Evolutionary conservation across 2,329 filamentous ascomycete genomes (phyloP), one percentile per base, ranked within the genome.

Genomic region (Diaporthe longicolla): DNA sequence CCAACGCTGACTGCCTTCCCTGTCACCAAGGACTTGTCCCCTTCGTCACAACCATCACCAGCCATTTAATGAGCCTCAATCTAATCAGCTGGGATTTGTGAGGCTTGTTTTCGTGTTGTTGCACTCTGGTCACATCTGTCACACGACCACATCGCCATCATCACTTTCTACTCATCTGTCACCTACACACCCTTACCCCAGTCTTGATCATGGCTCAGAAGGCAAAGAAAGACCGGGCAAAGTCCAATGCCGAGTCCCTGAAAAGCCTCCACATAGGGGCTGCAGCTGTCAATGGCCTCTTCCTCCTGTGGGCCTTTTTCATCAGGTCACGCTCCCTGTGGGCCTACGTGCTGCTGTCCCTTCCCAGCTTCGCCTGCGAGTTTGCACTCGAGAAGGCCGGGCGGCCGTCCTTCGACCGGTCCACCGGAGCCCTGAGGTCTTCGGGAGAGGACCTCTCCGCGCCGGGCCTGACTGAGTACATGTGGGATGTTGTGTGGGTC

Each of bases 401-500:
- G 17, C 93, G 96, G 13, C 97, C 97, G 32, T 92, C 87, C 75
- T 94, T 92, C 81, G 90, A 91, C 77, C 82, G 91, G 29, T 84
- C 85, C 35, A 92, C 90, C 63, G 89, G 87, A 19, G 88, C 92
- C n/a, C 87, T 98, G 76, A 92, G 90, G 81, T 91, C 89, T 43
- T 87, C 94, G 0, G 96, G 97, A 57, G 95, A 98, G 82, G 97
- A 99, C 82, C 90, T 99, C 69, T 91, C 93, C 70, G 94, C 95
- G 13, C 89, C 93, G 45, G 97, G 97, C 6, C 85, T 99, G 86
- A 98, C 96, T 15, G 97, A 98, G 85, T 98, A 97, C 87, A 94
- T 98, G 93, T 99, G 97, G 89, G 97, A 99, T 84, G 90, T 98
- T 66, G 87, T 98, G 70, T 98, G 98, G 90, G 95, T 97, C 85